Percentiles rank a stretch among this genome's conserved stretches.
These are phyloP conservation scores for Lavandula angustifolia DNA, from an alignment of 257 asterid genomes.

Conservation along the genomic window DNA sequence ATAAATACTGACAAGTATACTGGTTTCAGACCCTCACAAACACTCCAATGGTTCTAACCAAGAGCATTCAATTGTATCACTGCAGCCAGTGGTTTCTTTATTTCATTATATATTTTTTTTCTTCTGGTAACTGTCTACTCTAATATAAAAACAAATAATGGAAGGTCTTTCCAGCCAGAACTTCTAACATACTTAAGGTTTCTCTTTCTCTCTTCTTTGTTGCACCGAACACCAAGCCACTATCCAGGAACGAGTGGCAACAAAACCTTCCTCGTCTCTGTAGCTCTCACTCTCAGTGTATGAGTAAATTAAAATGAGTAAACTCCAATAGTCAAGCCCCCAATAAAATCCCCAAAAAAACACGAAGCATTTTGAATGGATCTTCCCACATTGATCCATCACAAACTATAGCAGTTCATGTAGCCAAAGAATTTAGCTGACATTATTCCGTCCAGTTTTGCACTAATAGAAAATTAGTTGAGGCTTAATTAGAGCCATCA, in stretches of 20 bases:
- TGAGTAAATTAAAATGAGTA: not conserved
- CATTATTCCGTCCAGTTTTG: not conserved
- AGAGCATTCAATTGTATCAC: too few species aligned
- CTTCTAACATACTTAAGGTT: conserved; percentile 4
- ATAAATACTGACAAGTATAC: not conserved
- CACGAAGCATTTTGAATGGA: conserved; percentile 11
- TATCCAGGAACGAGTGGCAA: conserved; percentile 1
- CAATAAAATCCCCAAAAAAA: conserved; percentile 4
- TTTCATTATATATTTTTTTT: too few species aligned
- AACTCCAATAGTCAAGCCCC: not conserved
- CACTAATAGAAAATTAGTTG: not conserved
- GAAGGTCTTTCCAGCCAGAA: not conserved
- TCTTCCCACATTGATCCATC: conserved; percentile 7
- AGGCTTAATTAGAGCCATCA: conserved; percentile 2
- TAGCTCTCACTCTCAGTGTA: not conserved
- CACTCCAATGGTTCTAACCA: not conserved
- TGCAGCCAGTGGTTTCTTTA: too few species aligned
- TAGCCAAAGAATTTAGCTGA: not conserved
- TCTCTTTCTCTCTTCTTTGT: not conserved
- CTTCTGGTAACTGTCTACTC: not conserved
- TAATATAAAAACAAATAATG: not conserved
- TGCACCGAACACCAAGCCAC: not conserved
- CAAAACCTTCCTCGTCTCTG: not conserved
- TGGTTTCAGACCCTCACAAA: not conserved
- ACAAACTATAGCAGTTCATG: conserved; percentile 14